Base-by-base conservation (phyloP, 106 monocot species). In the Xerophyta viscosa region DNA sequence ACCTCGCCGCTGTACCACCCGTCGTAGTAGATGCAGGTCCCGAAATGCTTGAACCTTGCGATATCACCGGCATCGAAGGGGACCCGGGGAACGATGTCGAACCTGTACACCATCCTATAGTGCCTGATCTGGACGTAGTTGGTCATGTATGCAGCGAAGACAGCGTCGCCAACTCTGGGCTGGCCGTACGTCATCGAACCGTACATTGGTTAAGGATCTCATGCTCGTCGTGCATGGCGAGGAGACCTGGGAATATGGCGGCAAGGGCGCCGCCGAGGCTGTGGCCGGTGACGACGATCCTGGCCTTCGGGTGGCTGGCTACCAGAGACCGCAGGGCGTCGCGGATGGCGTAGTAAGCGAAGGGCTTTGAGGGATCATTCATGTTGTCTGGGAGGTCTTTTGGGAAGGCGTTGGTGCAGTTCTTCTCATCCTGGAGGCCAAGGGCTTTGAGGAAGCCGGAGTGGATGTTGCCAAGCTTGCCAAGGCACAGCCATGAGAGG, bases 381-480 rank as follows among this genome's bases (percentile, higher is more conserved):
- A n/a, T n/a, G n/a, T n/a, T n/a, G n/a, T n/a, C n/a, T n/a, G n/a
- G n/a, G 58, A 14, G 7, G 0, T 68, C 37, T 20, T 42, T 51
- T 0, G 81, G 76, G 54, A 76, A 71, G 3, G 75, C 81, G 3
- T 27, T 46, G 0, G n/a, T 14, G 41, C 31, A 42, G 60, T 45
- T 42, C 24, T 31, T 60, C 48, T 73, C 66, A 39, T 73, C 60
- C 23, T 77, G 77, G 37, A 84, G 67, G 10, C 83, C 78, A 0
- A 84, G 70, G 2, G 83, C 78, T 53, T 74, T 74, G 51, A 84
- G 44, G 67, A 84, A 84, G 7, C 83, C 78, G 1, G 65, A 37
- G 31, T 74, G 83, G 46, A 74, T 27, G 23, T 41, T 67, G 6
- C 83, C 83, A 15, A 62, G 41, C 11, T 64, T 65, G 3, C 71